Evolutionary conservation across 2,329 filamentous ascomycete genomes (phyloP).

Genomic region (Esteya vermicola): DNA sequence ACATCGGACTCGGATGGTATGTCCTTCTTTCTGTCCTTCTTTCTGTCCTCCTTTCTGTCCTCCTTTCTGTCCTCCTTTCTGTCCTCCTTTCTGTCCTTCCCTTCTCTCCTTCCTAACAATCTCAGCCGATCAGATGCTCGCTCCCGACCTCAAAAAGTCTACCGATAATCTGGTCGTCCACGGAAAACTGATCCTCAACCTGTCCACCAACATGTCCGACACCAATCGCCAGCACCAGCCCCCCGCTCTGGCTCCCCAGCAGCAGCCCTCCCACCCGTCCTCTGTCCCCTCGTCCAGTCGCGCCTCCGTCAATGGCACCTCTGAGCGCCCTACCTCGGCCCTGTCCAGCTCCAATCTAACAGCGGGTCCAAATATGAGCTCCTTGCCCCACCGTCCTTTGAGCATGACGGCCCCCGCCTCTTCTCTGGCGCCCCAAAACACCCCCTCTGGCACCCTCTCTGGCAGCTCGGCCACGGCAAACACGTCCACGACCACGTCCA

Average conservation of each 20-base stretch:
- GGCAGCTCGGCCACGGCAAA: constrained; percentile 13
- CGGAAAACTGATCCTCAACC: constrained; percentile 90
- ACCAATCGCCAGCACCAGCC: constrained; percentile 39
- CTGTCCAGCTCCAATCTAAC: constrained; percentile 32
- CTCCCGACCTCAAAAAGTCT: constrained; percentile 90
- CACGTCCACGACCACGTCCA: not conserved
- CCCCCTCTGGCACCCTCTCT: constrained; percentile 18
- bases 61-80: constrained; percentile 2
- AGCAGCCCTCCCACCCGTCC: constrained; percentile 5
- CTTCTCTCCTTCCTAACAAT: not conserved
- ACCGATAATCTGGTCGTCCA: constrained; percentile 97
- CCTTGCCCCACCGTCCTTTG: constrained; percentile 30
- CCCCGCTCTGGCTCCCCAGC: constrained; percentile 4
- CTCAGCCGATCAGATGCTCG: constrained; percentile 89
- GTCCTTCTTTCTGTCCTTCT: not conserved
- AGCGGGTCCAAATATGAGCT: constrained; percentile 21
- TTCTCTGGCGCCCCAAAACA: constrained; percentile 19
- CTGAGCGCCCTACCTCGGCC: constrained; percentile 37
- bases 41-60: constrained; percentile 1
- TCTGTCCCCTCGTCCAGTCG: constrained; percentile 26
- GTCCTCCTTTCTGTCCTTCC: constrained; percentile 1
- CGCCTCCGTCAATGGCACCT: constrained; percentile 29
- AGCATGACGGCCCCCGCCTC: constrained; percentile 24
- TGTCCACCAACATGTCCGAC: constrained; percentile 74
- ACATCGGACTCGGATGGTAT: constrained; percentile 81